Conservation (phyloP, 2,329 filamentous ascomycete genomes). For the Apiospora sp. region DNA sequence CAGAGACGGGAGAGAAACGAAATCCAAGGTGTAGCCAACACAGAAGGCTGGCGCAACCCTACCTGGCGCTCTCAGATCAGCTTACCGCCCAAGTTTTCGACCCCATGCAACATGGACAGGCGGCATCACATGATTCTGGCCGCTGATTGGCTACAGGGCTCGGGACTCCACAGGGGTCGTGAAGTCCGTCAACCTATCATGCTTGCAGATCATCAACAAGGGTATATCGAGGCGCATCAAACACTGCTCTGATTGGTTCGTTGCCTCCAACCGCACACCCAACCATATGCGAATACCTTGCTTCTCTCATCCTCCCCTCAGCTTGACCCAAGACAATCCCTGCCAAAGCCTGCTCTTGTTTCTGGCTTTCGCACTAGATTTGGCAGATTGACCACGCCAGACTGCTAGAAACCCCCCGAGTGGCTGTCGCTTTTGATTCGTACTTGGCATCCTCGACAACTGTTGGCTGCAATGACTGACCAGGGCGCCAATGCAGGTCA, state of each 20-base stretch:
- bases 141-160: constrained; percentile 49
- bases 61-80: constrained; percentile 29
- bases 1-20: constrained; percentile 17
- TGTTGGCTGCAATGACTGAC: constrained; percentile 21
- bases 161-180: constrained; percentile 36
- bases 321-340: background rate
- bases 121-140: constrained; percentile 47
- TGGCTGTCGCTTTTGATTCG: constrained; percentile 12
- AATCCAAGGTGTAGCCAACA: constrained; percentile 29
- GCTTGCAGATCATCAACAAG: constrained; percentile 40
- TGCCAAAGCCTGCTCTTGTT: background rate
- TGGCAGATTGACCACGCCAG: constrained; percentile 1
- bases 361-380: background rate
- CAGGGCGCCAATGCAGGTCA: constrained; percentile 23
- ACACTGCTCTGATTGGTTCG: constrained; percentile 39
- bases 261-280: constrained; percentile 39
- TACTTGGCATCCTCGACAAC: constrained; percentile 10
- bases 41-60: constrained; percentile 2
- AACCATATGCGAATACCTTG: constrained; percentile 18
- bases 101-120: constrained; percentile 48
- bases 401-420: constrained; percentile 6
- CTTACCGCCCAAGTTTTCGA: constrained; percentile 53
- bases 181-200: constrained; percentile 44
- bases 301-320: constrained; percentile 34
- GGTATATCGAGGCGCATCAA: constrained; percentile 33